phyloP scores from a whole-genome alignment of 2,329 filamentous ascomycete genomes.

The Beauveria brongniartii region DNA sequence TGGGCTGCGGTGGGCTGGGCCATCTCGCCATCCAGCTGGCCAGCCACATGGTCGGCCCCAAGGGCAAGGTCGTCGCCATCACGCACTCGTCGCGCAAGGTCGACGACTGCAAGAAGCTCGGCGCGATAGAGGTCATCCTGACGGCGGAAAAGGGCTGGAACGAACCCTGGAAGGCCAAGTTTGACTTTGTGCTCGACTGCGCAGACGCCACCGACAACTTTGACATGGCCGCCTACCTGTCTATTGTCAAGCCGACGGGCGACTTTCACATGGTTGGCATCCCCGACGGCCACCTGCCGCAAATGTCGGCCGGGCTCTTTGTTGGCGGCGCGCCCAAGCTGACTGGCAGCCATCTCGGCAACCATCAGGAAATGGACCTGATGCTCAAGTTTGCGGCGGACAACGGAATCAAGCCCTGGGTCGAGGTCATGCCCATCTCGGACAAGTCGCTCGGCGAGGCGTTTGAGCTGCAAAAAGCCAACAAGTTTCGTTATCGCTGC shows the following conservation, averaged over 20 bases:
- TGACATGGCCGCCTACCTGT: constrained; percentile 43
- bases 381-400: constrained; percentile 50
- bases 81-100: constrained; percentile 52
- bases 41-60: constrained; percentile 42
- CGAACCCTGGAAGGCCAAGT: constrained; percentile 41
- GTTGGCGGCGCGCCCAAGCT: constrained; percentile 22
- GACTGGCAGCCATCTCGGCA: constrained; percentile 49
- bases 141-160: constrained; percentile 48
- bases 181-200: constrained; percentile 44
- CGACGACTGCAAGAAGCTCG: constrained; percentile 52
- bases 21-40: constrained; percentile 68
- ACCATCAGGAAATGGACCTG: constrained; percentile 48
- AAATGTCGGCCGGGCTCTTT: constrained; percentile 30
- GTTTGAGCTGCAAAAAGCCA: constrained; percentile 59
- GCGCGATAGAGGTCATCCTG: constrained; percentile 47
- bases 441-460: constrained; percentile 63
- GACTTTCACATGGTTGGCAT: constrained; percentile 52
- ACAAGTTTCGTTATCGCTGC: constrained; percentile 65
- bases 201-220: constrained; percentile 45
- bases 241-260: constrained; percentile 42
- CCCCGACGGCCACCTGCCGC: constrained; percentile 40
- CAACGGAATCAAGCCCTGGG: constrained; percentile 46
- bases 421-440: constrained; percentile 56
- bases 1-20: constrained; percentile 66
- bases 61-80: constrained; percentile 57